Evolutionary conservation across 345 rosid genomes (phyloP).

Genomic region (Citrus inodora): DNA sequence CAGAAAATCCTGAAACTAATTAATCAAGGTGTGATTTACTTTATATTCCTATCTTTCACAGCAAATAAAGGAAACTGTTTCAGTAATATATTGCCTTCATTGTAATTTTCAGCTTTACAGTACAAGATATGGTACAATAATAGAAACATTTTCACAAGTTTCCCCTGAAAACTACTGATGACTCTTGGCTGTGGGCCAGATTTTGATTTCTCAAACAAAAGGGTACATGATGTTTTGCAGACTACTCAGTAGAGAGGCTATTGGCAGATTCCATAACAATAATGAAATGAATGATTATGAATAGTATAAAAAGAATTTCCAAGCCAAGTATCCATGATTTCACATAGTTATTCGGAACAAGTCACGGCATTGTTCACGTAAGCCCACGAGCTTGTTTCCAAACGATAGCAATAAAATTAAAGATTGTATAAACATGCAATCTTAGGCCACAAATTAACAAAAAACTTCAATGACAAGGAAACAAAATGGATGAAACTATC

Average conservation of each 20-base stretch:
- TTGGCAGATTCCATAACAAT: constrained; percentile 19
- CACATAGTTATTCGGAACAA: constrained; percentile 17
- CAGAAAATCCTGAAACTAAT: neutral
- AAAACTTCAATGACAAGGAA: neutral
- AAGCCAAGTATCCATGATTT: constrained; percentile 35
- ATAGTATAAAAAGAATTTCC: constrained; percentile 7
- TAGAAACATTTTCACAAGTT: neutral
- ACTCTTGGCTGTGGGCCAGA: constrained; percentile 16
- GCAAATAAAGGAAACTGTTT: neutral
- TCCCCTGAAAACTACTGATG: neutral
- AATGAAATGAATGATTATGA: constrained; percentile 10
- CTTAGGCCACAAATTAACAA: neutral
- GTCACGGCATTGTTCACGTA: neutral
- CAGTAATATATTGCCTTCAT: neutral
- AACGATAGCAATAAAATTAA: neutral
- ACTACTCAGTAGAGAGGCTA: neutral
- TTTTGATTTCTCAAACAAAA: neutral
- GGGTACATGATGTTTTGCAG: neutral
- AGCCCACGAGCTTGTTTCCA: constrained; percentile 10
- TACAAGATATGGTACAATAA: neutral
- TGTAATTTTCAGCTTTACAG: neutral
- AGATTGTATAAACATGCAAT: neutral
- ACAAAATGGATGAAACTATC: neutral
- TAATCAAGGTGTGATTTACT: neutral
- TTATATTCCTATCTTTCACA: neutral